Evolutionary conservation across 352 stramenopile genomes (phyloP), one percentile per base, ranked within the genome.

Genomic region (Blastocystis sp.): DNA sequence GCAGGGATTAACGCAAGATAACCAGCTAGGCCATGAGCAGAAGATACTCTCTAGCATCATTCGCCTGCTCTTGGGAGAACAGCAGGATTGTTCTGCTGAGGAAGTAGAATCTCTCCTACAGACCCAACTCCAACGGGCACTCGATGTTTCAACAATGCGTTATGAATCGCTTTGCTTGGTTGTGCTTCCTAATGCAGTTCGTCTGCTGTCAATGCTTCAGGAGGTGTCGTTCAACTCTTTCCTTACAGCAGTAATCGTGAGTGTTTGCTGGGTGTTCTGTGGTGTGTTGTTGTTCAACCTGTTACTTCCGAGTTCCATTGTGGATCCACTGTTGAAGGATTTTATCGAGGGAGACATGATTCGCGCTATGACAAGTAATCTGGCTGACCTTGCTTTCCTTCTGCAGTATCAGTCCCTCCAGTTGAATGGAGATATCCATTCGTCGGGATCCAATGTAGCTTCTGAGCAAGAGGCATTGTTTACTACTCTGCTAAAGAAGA

Each of bases 311-410:
- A 95, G 94, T 61, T 97, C 95, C 23, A 96, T 96, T 2, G 94
- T 98, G 23, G 97, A 99, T 90, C 97, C 97, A 18, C 93, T 97
- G 62, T 90, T 98, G 29, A 91, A 97, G 87, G 93, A 93, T 76
- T 94, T 95, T 8, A 90, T 98, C 23, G 91, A 91, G 54, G 64
- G 34, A 23, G 43, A 84, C 39, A 43, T 64, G 0, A 9, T 56
- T n/a, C 47, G 62, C 53, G 2, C 50, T 13, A 84, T 84, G 73
- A 50, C 29, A 9, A 29, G 9, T 9, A 84, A 84, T 53, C 50
- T 84, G 23, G 29, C 41, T 6, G 73, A 84, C 39, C 34, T 53
- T n/a, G 20, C 62, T 9, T 84, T 84, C 26, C 8, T 84, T 6
- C 73, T 84, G 2, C 34, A 23, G 5, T 84, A 54, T 43, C 26